A percentile compares a stretch with the other conserved stretches of the same genome.
These are phyloP conservation scores for Agrocybe praecox DNA, from an alignment of 768 basidiomycete species.

Conservation along the genomic window DNA sequence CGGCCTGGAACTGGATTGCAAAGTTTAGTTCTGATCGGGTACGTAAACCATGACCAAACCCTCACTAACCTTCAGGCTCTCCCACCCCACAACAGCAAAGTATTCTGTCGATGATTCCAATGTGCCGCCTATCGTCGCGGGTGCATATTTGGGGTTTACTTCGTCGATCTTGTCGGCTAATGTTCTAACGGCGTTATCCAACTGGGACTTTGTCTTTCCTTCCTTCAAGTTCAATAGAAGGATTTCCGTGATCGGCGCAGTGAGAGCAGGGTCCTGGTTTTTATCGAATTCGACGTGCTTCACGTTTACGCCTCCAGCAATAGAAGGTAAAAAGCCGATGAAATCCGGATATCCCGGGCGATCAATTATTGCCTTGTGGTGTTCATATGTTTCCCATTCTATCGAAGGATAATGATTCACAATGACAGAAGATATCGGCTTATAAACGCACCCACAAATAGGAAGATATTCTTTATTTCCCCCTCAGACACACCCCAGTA, in stretches of 20 bases:
- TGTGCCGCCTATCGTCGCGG: slow-evolving; percentile 15
- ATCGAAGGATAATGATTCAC: background rate
- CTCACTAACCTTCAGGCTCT: slow-evolving; percentile 13
- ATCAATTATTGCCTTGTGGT: slow-evolving; percentile 16
- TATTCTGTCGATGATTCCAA: slow-evolving; percentile 13
- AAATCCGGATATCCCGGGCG: slow-evolving; percentile 13
- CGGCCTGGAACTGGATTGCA: background rate
- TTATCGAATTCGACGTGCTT: slow-evolving; percentile 18
- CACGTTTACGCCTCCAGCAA: slow-evolving; percentile 8
- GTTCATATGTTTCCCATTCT: slow-evolving; percentile 23
- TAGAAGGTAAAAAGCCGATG: slow-evolving; percentile 5
- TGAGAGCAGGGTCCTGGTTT: slow-evolving; percentile 10
- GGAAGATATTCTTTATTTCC: background rate
- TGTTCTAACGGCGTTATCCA: slow-evolving; percentile 2
- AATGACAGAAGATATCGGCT: background rate
- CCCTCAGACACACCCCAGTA: slow-evolving; percentile 11
- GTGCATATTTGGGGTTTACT: slow-evolving; percentile 6
- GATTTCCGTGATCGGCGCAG: slow-evolving; percentile 16
- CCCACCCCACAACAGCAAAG: slow-evolving; percentile 20
- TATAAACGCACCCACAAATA: slow-evolving; percentile 7
- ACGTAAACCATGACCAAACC: background rate
- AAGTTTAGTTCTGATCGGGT: background rate
- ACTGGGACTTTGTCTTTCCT: slow-evolving; percentile 12
- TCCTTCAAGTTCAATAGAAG: slow-evolving; percentile 14
- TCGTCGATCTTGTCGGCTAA: slow-evolving; percentile 10